Evolutionary conservation across 208 protist species (phyloP), one percentile per base, ranked within the genome.

Genomic region (Vickermania ingenoplastis): DNA sequence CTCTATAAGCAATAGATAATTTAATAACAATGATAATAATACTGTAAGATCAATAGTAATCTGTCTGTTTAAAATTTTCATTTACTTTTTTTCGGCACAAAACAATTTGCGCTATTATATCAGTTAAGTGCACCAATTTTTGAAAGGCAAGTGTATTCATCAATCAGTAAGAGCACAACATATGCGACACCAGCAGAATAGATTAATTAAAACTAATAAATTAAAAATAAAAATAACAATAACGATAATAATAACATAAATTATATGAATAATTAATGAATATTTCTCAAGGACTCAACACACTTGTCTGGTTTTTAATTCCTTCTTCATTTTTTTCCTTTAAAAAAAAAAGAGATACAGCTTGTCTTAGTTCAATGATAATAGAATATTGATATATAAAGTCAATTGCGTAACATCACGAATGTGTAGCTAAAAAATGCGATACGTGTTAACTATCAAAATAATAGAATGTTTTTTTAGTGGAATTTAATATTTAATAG

Each of bases 211-310:
- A n/a, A n/a, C 36, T n/a, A 45, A 45, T 45, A 21, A 3, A 24
- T 24, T 48, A 52, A 13, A 53, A 52, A 72, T 49, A 65, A 31
- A 69, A 72, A 69, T 56, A 57, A 67, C 53, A 57, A 53, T 73
- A 41, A 72, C 27, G 30, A 66, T 67, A 58, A 63, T 63, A 65
- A 48, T 41, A 63, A 21, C 31, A 63, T 17, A 31, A 63, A 41
- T 48, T 23, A 11, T 17, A 53, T 63, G n/a, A n/a, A 53, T 63
- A 57, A 63, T n/a, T 22, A 63, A 57, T 23, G 7, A 60, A 7
- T 29, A 57, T 63, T 55, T 60, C 11, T 17, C 5, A 21, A n/a
- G 56, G 13, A 57, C 59, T n/a, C 14, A 5, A 57, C 22, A 53
- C n/a, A 49, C 13, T n/a, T 21, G 7, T 57, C 11, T 59, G 14